Percentiles rank a stretch among this genome's conserved stretches.
These are phyloP conservation scores for Ustilago curta DNA, from an alignment of 1,284 basidiomycete genomes.

Conservation along the genomic window DNA sequence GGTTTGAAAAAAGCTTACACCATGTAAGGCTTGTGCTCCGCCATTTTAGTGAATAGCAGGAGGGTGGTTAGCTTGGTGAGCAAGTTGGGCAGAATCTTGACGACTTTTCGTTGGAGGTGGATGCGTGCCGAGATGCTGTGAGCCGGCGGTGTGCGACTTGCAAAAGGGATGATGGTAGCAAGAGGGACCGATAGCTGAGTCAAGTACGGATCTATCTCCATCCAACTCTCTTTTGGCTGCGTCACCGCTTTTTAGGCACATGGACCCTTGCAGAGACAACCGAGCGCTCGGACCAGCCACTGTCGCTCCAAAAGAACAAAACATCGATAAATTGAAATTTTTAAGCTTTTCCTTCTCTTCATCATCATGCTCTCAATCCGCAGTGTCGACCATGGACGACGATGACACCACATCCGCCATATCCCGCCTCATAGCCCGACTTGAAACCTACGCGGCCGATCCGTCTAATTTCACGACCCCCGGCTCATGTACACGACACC, in stretches of 20 bases:
- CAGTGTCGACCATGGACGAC: conserved; percentile 15
- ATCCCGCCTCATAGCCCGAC: conserved; percentile 36
- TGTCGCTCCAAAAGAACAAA: not conserved
- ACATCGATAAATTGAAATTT: not conserved
- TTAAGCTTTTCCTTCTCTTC: not conserved
- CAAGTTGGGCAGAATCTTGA: conserved; percentile 21
- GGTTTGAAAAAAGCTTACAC: conserved; percentile 42
- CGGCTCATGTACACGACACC: conserved; percentile 25
- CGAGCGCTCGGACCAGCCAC: conserved; percentile 25
- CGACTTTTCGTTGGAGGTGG: not conserved
- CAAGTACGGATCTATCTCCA: not conserved
- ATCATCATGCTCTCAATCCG: conserved; percentile 1
- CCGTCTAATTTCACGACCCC: conserved; percentile 16
- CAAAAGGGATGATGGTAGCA: conserved; percentile 1
- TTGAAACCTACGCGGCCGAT: conserved; percentile 32
- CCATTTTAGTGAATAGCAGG: conserved; percentile 36
- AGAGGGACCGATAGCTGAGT: not conserved
- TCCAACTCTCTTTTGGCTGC: conserved; percentile 4
- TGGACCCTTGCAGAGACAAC: conserved; percentile 13
- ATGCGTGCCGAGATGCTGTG: not conserved
- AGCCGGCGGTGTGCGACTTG: no score
- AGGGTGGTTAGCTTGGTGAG: conserved; percentile 15
- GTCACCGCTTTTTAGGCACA: conserved; percentile 2
- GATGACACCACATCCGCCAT: conserved; percentile 5
- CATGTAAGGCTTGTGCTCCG: conserved; percentile 57